These are phyloP conservation scores for Fusarium drepaniforme DNA, from an alignment of 2,329 filamentous ascomycete genomes.

Conservation along the genomic window DNA sequence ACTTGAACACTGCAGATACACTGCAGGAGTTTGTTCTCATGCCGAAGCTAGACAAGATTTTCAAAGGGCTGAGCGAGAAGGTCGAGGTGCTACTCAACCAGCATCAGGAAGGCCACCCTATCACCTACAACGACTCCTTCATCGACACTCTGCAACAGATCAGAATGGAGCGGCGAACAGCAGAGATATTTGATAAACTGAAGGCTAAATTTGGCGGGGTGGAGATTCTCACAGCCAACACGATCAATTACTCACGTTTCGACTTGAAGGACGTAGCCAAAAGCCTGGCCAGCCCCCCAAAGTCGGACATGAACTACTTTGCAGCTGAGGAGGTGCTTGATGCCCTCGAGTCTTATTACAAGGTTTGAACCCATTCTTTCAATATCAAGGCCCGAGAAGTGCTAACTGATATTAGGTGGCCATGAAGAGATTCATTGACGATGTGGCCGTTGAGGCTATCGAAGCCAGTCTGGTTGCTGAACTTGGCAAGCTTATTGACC, in stretches of 20 bases:
- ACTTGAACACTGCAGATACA: slow-evolving; percentile 16
- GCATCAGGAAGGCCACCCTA: slow-evolving; percentile 59
- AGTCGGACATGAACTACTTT: slow-evolving; percentile 46
- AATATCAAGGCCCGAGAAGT: too few species aligned
- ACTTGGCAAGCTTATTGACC: slow-evolving; percentile 33
- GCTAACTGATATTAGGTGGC: slow-evolving; percentile 6
- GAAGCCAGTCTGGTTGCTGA: slow-evolving; percentile 36
- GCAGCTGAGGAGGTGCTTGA: slow-evolving; percentile 51
- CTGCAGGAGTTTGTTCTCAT: slow-evolving; percentile 32
- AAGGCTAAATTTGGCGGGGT: not conserved
- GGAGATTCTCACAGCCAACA: not conserved
- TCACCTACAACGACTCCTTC: slow-evolving; percentile 66
- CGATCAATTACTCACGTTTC: not conserved
- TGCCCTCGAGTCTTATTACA: slow-evolving; percentile 56
- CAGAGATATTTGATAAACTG: not conserved
- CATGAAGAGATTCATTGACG: slow-evolving; percentile 24
- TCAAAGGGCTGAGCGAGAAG: slow-evolving; percentile 52
- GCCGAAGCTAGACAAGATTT: slow-evolving; percentile 32
- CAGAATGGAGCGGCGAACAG: slow-evolving; percentile 24
- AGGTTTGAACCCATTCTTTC: slow-evolving; percentile 41
- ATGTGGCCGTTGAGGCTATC: slow-evolving; percentile 41
- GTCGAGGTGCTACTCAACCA: slow-evolving; percentile 57
- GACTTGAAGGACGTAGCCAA: slow-evolving; percentile 2
- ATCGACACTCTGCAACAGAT: slow-evolving; percentile 51
- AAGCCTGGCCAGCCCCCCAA: not conserved